Evolutionary conservation across 768 basidiomycete species (phyloP).

Genomic region (Suillus luteus): DNA sequence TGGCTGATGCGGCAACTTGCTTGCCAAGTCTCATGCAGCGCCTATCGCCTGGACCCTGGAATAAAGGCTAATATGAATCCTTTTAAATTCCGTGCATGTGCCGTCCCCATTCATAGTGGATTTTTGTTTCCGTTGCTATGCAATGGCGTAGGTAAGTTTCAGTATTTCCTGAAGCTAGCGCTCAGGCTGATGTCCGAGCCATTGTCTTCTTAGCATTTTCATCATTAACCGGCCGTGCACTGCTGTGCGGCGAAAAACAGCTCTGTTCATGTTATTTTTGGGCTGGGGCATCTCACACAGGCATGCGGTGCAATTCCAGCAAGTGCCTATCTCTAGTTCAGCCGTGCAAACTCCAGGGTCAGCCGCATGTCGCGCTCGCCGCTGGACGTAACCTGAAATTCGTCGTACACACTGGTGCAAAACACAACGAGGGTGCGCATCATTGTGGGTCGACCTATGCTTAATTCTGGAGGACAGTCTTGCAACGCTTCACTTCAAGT

Average conservation of each 20-base stretch:
- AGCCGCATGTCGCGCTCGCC: neutral
- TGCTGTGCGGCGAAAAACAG: slow-evolving; percentile 6
- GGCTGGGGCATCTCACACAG: neutral
- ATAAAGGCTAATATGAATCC: neutral
- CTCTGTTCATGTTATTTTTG: neutral
- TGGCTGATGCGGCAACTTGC: slow-evolving; percentile 19
- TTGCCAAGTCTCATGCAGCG: neutral
- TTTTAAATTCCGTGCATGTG: neutral
- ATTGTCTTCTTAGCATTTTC: neutral
- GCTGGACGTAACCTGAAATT: neutral
- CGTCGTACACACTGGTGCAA: neutral
- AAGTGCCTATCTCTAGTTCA: neutral
- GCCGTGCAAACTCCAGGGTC: neutral
- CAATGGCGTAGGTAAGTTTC: neutral
- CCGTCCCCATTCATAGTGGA: neutral
- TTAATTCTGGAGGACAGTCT: slow-evolving; percentile 4
- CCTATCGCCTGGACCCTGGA: neutral
- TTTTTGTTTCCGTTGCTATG: slow-evolving; percentile 2
- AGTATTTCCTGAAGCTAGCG: neutral
- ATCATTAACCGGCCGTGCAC: neutral
- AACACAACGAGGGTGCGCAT: neutral
- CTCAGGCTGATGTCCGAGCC: neutral
- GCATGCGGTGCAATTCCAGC: neutral
- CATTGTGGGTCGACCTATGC: slow-evolving; percentile 1
- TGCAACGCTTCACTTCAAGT: neutral